Base-by-base conservation (phyloP, 768 basidiomycete species). In the Paxillus rubicundulus region DNA sequence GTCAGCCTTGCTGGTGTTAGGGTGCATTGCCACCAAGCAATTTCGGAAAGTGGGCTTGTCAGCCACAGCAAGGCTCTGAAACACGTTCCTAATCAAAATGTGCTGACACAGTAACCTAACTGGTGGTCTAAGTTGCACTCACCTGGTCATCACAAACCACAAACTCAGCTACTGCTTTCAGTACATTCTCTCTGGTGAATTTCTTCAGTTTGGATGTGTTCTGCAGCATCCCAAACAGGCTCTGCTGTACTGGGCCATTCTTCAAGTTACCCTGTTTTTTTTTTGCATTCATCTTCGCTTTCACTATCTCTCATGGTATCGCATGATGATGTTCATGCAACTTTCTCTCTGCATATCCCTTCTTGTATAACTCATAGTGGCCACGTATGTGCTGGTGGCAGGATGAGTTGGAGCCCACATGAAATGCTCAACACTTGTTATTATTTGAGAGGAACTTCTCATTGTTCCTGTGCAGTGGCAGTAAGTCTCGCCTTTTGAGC, bases 71-170 rank as follows among this genome's bases (percentile, higher is more conserved):
- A 13, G 62, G 42, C 62, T 62, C 34, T 32, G 27, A 16, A 20
- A 12, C 34, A 53, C 9, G 16, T 39, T n/a, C 12, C 27, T 28
- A 28, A 28, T 28, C 27, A 28, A 21, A 24, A 14, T 9, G 6
- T 32, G 32, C 32, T 32, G 17, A 42, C 41, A 27, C 9, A 14
- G 24, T 18, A 32, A 7, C 10, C 10, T 10, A 32, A 32, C 32
- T 32, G 10, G 8, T 32, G 8, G 32, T n/a, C n/a, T n/a, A n/a
- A n/a, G n/a, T 9, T 10, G 17, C 40, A 10, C 54, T 38, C 32
- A 61, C 61, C 54, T 58, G 57, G 32, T 63, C 55, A 48, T 59
- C 53, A 49, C 47, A 55, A 16, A 55, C 50, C 17, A 62, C 47
- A 40, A 51, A 56, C 32, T 54, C 41, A 14, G 61, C 43, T 18